Evolutionary conservation across 257 asterid species (phyloP).

Genomic region (Nicotiana obtusifolia): DNA sequence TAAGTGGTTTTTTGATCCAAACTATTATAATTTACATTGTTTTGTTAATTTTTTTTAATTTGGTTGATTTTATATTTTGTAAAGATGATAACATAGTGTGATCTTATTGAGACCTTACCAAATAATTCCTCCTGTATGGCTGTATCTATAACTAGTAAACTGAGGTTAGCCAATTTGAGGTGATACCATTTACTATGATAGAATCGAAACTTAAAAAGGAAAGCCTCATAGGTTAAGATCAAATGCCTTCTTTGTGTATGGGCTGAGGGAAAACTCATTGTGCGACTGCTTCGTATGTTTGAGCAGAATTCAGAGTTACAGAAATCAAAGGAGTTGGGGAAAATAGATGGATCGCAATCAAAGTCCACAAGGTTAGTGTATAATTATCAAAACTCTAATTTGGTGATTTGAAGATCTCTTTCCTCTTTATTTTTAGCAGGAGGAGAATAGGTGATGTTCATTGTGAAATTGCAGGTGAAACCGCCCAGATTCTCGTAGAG

Average conservation of each 20-base stretch:
- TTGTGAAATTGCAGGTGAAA: conserved; percentile 41
- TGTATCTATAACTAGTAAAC: neutral
- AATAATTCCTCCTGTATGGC: neutral
- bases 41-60: neutral
- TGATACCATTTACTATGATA: neutral
- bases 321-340: neutral
- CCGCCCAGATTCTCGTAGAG: conserved; percentile 61
- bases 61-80: neutral
- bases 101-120: neutral
- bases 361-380: conserved; percentile 10
- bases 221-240: neutral
- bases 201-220: neutral
- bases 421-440: neutral
- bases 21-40: neutral
- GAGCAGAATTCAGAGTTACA: neutral
- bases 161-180: neutral
- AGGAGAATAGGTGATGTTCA: neutral
- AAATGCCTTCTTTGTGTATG: neutral
- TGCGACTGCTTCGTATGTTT: neutral
- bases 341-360: neutral
- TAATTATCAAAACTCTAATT: neutral
- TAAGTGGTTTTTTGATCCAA: neutral
- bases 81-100: neutral
- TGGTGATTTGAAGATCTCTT: neutral
- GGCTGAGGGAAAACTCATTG: neutral